Base-by-base conservation (phyloP, 768 basidiomycete species). In the Xerocomellus chrysenteron region DNA sequence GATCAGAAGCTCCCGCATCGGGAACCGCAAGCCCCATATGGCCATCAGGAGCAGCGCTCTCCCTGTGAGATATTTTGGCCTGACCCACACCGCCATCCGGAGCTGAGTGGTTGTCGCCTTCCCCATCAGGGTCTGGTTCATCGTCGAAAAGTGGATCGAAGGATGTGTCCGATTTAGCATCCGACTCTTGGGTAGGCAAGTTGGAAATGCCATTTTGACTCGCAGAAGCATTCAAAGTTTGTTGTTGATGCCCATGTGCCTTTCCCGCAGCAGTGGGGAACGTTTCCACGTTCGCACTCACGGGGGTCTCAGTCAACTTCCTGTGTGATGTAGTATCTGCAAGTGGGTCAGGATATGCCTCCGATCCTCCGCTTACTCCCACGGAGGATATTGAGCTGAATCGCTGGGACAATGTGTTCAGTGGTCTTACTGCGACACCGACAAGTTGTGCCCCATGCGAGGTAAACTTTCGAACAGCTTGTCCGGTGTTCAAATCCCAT, bases 401-500 rank as follows among this genome's bases (percentile, higher is more conserved):
- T 57, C 67, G 68, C 48, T 66, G 71, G 60, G 69, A 76, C 43
- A 69, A 69, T 8, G 79, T 73, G 51, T 65, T 69, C 49, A 80
- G 68, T 4, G 95, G 94, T 57, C 90, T 82, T 26, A 95, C 80
- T 24, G 88, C 85, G 40, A 98, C 76, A 8, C 86, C 83, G 4
- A 92, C 85, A 14, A 98, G 81, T 68, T 97, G 95, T 4, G 92
- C 84, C 26, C 87, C 85, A 65, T 97, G 93, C 1, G 88, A 82
- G 1, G 81, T 85, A 69, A 91, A 98, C 46, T 79, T 84, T 47
- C 94, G 84, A 13, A 86, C 81, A 40, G 76, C 76, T 58, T 90
- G 81, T 8, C 97, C 96, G 0, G 89, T 95, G 67, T 99, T 92
- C 37, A 99, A 81, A 74, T 98, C 96, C 96, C 97, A 98, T 84